A percentile compares a stretch with the other conserved stretches of the same genome.
These are phyloP conservation scores for Agrocybe praecox DNA, from an alignment of 768 basidiomycete species.

Conservation along the genomic window DNA sequence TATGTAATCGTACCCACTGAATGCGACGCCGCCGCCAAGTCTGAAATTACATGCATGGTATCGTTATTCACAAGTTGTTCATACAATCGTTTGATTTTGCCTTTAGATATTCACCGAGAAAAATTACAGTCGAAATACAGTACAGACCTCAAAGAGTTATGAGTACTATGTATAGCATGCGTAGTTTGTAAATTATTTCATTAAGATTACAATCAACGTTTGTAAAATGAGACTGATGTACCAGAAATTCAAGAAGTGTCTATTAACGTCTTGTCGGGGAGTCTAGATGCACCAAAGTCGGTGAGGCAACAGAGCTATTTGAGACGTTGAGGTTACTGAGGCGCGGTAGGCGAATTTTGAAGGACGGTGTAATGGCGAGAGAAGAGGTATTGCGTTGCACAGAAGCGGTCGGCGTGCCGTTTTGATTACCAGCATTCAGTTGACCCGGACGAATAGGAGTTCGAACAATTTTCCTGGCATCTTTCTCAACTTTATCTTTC, in stretches of 20 bases:
- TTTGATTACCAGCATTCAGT: conserved; percentile 13
- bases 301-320: conserved; percentile 14
- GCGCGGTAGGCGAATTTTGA: conserved; percentile 59
- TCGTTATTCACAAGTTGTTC: too few relatives aligned
- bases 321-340: conserved; percentile 32
- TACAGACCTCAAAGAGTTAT: too few relatives aligned
- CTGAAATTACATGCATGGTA: too few relatives aligned
- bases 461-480: conserved; percentile 27
- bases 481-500: conserved; percentile 23
- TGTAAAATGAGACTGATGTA: neutral
- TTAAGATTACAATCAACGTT: neutral
- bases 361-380: conserved; percentile 43
- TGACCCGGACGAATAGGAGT: conserved; percentile 30
- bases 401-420: conserved; percentile 22
- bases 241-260: neutral
- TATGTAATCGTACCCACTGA: neutral
- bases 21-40: too few relatives aligned
- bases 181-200: neutral
- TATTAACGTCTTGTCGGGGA: conserved; percentile 18
- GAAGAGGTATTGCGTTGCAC: conserved; percentile 24
- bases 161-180: too few relatives aligned
- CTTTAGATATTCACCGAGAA: too few relatives aligned
- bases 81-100: too few relatives aligned
- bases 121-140: too few relatives aligned
- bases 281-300: conserved; percentile 13